Conservation (phyloP, 345 rosid species). For the Raphanus raphanistrum region DNA sequence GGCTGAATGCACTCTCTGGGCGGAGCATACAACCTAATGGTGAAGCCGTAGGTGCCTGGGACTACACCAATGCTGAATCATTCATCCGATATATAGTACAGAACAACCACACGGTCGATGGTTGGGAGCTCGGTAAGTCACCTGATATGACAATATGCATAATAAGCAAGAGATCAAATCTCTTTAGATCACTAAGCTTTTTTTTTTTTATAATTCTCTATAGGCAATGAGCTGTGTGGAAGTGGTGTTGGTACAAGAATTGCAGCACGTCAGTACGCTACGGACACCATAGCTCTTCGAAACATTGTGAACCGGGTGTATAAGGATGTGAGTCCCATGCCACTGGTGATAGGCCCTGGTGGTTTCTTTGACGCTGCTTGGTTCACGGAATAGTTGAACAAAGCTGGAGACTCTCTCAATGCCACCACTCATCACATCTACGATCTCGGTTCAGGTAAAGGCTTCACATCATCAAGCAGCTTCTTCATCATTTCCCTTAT, state of each 20-base stretch:
- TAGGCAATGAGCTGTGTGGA: constrained; percentile 91
- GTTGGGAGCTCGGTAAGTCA: constrained; percentile 86
- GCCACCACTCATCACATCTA: constrained; percentile 85
- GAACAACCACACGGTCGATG: constrained; percentile 54
- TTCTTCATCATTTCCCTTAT: background rate
- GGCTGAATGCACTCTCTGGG: constrained; percentile 73
- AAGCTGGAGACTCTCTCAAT: constrained; percentile 51
- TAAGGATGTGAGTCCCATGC: constrained; percentile 48
- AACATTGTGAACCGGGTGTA: constrained; percentile 55
- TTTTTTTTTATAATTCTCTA: constrained; percentile 14
- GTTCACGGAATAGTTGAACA: constrained; percentile 62
- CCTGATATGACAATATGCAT: background rate
- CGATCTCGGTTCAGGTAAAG: constrained; percentile 90
- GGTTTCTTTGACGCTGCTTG: constrained; percentile 78
- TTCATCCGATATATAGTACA: constrained; percentile 57
- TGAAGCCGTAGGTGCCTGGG: constrained; percentile 68
- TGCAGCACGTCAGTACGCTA: constrained; percentile 71
- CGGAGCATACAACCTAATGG: constrained; percentile 46
- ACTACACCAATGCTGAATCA: constrained; percentile 71
- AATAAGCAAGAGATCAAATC: background rate
- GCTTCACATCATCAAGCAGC: background rate
- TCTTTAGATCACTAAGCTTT: background rate
- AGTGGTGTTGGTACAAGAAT: constrained; percentile 74
- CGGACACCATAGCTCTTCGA: constrained; percentile 58
- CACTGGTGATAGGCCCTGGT: constrained; percentile 77